Conservation (phyloP, 164 flowering plant genomes). For the Santalum album region DNA sequence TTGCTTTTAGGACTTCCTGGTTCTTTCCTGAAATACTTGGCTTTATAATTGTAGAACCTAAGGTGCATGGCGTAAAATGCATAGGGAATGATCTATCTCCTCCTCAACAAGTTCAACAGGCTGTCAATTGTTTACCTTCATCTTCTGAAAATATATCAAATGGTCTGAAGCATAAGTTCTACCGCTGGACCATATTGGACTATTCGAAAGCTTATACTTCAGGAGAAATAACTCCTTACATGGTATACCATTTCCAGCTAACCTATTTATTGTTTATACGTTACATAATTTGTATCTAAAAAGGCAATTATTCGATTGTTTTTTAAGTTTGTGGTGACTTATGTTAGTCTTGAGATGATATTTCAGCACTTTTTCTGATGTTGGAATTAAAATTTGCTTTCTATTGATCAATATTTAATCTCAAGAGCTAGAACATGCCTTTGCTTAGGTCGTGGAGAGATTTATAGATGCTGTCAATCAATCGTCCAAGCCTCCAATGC, state of each 20-base stretch:
- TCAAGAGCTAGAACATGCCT: neutral
- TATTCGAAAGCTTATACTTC: slow-evolving; percentile 66
- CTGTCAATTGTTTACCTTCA: slow-evolving; percentile 41
- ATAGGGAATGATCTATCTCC: slow-evolving; percentile 38
- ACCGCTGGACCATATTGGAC: slow-evolving; percentile 70
- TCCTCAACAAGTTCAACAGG: slow-evolving; percentile 49
- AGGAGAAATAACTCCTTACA: slow-evolving; percentile 53
- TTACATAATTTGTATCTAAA: no score
- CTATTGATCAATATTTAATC: neutral
- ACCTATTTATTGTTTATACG: no score
- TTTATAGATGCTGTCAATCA: slow-evolving; percentile 50
- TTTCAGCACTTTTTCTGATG: no score
- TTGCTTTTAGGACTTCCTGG: neutral
- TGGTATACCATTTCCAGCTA: no score
- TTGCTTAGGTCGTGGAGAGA: slow-evolving; percentile 61
- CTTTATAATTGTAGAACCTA: slow-evolving; percentile 22
- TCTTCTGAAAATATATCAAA: slow-evolving; percentile 7
- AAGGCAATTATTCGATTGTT: no score
- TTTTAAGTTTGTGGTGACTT: no score
- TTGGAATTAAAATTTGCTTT: no score
- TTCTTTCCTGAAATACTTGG: neutral
- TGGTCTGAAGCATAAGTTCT: slow-evolving; percentile 23
- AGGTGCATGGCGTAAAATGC: slow-evolving; percentile 35
- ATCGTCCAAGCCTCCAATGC: slow-evolving; percentile 34
- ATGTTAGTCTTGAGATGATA: no score